Evolutionary conservation across 345 rosid species (phyloP), one percentile per base, ranked within the genome.

Genomic region (Aurinia saxatilis): DNA sequence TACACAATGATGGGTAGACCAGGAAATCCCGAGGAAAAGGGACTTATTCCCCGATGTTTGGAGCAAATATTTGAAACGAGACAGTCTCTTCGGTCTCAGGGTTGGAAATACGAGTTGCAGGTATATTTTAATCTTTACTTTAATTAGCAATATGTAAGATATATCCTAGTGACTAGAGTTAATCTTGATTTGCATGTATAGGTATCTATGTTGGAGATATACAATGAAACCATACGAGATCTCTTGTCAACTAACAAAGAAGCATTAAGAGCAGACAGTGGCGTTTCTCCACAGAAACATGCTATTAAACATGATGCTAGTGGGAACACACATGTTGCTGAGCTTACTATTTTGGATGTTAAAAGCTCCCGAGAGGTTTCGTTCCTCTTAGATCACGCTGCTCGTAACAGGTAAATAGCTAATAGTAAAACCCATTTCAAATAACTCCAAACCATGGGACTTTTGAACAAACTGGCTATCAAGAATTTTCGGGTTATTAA

Each of bases 91-190:
- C 78, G 72, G 52, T 50, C 83, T 60, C 97, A 90, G 49, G 99
- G 99, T 35, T 93, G 99, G 99, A 90, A 81, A 68, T 93, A 90
- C 54, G 96, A 93, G 68, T 69, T 93, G 95, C 99, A 90, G 95
- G 99, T 79, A 36, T 48, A 5, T 90, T 67, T 13, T 46, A 44
- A 13, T 51, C 48, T 35, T 15, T 23, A 11, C 46, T 50, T 17
- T 17, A 7, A 18, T 31, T 11, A 48, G 35, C 13, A 37, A 7
- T 29, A 38, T 39, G 50, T 42, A 60, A 39, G 47, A 55, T 34
- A 0, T 21, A 36, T 51, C 15, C 40, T 35, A 8, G 40, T 27
- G 62, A 6, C 10, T 42, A n/a, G 47, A n/a, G 29, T 33, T 30
- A 2, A 11, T 59, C 41, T 65, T 50, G 68, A 31, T 35, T 67